phyloP scores from a whole-genome alignment of 2,329 filamentous ascomycete genomes.

The Fusarium avenaceum region DNA sequence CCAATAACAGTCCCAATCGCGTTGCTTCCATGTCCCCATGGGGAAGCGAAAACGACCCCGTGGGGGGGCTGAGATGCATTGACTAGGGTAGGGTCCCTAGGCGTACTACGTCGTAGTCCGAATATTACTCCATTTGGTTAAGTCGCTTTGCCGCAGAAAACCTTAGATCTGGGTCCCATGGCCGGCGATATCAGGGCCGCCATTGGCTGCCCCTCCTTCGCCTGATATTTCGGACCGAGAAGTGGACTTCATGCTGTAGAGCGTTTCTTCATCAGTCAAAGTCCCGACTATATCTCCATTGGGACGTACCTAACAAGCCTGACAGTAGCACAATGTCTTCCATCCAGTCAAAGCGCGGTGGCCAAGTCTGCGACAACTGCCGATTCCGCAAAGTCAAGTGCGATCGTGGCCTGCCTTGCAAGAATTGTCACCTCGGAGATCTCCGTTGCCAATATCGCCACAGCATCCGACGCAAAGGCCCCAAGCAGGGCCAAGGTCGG shows the following conservation, averaged over 20 bases:
- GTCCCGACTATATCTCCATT: slow-evolving; percentile 38
- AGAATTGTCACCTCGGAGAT: slow-evolving; percentile 47
- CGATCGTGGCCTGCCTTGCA: slow-evolving; percentile 51
- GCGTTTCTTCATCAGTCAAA: neutral
- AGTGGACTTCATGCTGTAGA: slow-evolving; percentile 3
- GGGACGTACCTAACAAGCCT: neutral
- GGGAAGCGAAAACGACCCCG: slow-evolving; percentile 14
- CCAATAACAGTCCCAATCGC: slow-evolving; percentile 6
- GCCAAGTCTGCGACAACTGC: slow-evolving; percentile 51
- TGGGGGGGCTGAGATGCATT: neutral
- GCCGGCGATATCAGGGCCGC: too few species aligned
- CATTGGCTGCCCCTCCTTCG: slow-evolving; percentile 21
- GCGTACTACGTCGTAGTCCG: slow-evolving; percentile 7
- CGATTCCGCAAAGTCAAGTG: slow-evolving; percentile 54
- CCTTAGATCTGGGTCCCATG: neutral
- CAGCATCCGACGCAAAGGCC: slow-evolving; percentile 50
- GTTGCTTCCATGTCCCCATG: slow-evolving; percentile 11
- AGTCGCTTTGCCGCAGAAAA: neutral
- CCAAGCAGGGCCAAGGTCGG: slow-evolving; percentile 49
- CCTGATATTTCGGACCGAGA: slow-evolving; percentile 27
- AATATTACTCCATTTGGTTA: slow-evolving; percentile 41
- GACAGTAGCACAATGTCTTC: slow-evolving; percentile 18
- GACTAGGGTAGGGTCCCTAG: neutral
- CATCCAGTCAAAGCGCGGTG: slow-evolving; percentile 16
- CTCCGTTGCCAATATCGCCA: slow-evolving; percentile 52